Evolutionary conservation across 23 red algal species (phyloP), one percentile per base, ranked within the genome.

Genomic region (Rhodosorus marinus): DNA sequence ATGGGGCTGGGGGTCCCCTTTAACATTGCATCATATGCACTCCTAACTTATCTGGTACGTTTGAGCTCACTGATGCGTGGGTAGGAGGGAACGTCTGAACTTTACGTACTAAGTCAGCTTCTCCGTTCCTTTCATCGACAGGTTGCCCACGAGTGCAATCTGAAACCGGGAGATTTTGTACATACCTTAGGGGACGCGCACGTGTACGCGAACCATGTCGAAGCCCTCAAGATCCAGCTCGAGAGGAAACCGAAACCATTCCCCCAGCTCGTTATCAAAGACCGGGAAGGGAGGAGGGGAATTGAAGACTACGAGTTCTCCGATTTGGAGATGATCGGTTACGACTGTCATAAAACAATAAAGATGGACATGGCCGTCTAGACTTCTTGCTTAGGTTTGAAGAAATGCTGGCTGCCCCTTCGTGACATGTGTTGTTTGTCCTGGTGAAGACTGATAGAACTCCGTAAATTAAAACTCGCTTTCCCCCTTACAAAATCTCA

Each of bases 321-420:
- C 6, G 88, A 95, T 45, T 45, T 95, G 15, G 58, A 33, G 1
- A 41, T 95, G 35, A 52, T 78, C 7, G 76, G 69, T 20, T 95
- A 95, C 52, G 51, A 70, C 7, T 73, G 72, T 9, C 72, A 84
- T 51, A 50, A 57, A 38, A 8, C 62, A 21, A 50, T 95, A 17
- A 53, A 75, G 27, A 95, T 95, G 88, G 65, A 79, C 33, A 95
- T 95, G 88, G 88, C 88, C 1, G 88, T 95, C 21, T 95, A 74
- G 74, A 21, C n/a, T n/a, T n/a, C n/a, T 26, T 1, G 7, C 20
- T 20, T 9, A 43, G 11, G n/a, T 11, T 43, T 43, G 11, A 9
- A 43, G 36, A n/a, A n/a, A n/a, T n/a, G n/a, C n/a, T n/a, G n/a
- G n/a, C n/a, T n/a, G n/a, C n/a, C n/a, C n/a, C n/a, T n/a, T n/a